Evolutionary conservation across 2,329 filamentous ascomycete genomes (phyloP), one percentile per base, ranked within the genome.

Genomic region (Ilyonectria destructans): DNA sequence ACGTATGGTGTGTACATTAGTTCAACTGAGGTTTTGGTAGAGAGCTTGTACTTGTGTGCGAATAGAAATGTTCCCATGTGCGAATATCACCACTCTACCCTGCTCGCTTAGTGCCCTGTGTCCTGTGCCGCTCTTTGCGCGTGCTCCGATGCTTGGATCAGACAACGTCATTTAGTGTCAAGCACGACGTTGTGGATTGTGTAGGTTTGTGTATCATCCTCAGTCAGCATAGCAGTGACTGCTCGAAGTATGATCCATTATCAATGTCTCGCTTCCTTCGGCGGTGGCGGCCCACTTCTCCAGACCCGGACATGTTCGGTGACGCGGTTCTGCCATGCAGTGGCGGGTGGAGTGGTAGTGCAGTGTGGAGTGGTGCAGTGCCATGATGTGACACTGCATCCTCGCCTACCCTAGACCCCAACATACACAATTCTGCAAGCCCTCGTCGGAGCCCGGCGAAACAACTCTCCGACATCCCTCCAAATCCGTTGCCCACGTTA

Each of bases 161-260:
- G 52, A 62, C 57, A 72, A 76, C 74, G 74, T 76, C 74, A 76
- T 74, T 71, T 55, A 68, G 69, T 69, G 68, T 46, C n/a, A 46
- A 40, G 37, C 2, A 40, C 37, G 17, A 40, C 37, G 13, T 10
- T 40, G 37, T 40, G 37, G 37, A 17, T 15, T 40, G 37, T 40
- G 6, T 40, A 6, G 37, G 17, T 4, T 15, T 17, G 13, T 15
- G 37, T 40, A 26, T 26, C 26, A 26, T 26, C 26, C 26, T 4
- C 26, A 26, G 26, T 6, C 26, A 26, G 26, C 26, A 26, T 26
- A 26, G 26, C 26, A 26, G 26, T 26, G 26, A 26, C 26, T 26
- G 26, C 26, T 26, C 54, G 12, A 9, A 33, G 31, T 33, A 33
- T 33, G 31, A 33, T 33, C 31, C 12, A 12, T 9, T 12, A 33